Conservation (phyloP, 2,329 filamentous ascomycete genomes). For the Fusarium secorum region DNA sequence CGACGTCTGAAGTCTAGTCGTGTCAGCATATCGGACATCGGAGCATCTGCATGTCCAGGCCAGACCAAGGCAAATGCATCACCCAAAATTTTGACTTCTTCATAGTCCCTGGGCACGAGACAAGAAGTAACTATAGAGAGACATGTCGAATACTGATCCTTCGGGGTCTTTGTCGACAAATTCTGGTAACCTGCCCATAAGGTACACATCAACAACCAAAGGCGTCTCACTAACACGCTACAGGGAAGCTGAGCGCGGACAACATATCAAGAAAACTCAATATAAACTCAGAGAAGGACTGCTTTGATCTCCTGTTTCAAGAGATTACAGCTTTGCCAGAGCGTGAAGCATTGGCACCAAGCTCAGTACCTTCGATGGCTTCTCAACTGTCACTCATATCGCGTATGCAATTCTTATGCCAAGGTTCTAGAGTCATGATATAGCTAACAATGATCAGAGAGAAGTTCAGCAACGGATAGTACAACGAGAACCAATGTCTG, state of each 20-base stretch:
- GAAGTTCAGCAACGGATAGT: not conserved
- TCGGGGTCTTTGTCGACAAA: not conserved
- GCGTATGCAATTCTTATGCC: not conserved
- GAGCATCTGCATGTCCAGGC: constrained; percentile 11
- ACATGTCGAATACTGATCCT: not conserved
- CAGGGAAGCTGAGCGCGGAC: not conserved
- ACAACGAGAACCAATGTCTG: constrained; percentile 41
- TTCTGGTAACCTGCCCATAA: not conserved
- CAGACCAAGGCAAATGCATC: not conserved
- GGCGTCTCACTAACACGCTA: not conserved
- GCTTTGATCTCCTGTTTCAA: constrained; percentile 31
- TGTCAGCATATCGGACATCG: constrained; percentile 23
- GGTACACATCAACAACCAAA: not conserved
- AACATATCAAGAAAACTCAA: not conserved
- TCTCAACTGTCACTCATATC: constrained; percentile 5
- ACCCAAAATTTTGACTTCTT: not conserved
- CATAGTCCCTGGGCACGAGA: not conserved
- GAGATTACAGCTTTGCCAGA: constrained; percentile 41
- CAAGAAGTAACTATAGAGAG: fast-evolving
- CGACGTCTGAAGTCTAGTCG: fast-evolving
- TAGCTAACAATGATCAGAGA: not conserved
- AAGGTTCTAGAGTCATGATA: fast-evolving
- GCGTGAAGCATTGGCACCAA: constrained; percentile 27
- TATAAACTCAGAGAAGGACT: constrained; percentile 42
- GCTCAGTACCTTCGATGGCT: constrained; percentile 9